Evolutionary conservation across 169 alveolate species (phyloP), one percentile per base, ranked within the genome.

Genomic region (Plasmodium relictum): DNA sequence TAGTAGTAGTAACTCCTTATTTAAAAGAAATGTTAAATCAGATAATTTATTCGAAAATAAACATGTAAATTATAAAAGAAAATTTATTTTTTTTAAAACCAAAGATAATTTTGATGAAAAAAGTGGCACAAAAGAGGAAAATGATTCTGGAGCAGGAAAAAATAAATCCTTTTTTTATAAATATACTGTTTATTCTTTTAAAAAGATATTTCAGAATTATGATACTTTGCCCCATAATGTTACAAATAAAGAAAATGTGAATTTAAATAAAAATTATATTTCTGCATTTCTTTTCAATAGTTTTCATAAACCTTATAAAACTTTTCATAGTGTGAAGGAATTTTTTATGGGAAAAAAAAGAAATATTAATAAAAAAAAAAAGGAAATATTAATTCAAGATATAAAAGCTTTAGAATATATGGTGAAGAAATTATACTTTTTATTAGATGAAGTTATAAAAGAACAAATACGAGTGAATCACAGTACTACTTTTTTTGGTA

Each of bases 331-430:
- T 54, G 89, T 76, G 14, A 76, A 76, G 37, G 78, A 76, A n/a
- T 76, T 76, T 70, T 76, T 76, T 31, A 65, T 45, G 18, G 14
- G 89, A 63, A 63, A 63, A 24, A 63, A 66, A 14, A 16, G 26
- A 20, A 65, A 76, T 68, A 24, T 54, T n/a, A 76, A 76, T 24
- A 62, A 76, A 63, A 62, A 65, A 45, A 76, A 31, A 22, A 76
- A 76, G 31, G 78, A 76, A 44, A 52, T 76, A 2, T 54, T 76
- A 50, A 62, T 62, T 31, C 89, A 76, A 41, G 89, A 76, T 41
- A 76, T 76, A 3, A 76, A 76, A 68, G n/a, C 89, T 18, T 48
- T 76, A 63, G 89, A 76, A 65, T 76, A 63, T 63, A 76, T 76
- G 89, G 56, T 61, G 8, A 76, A 76, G 42, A 76, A 76, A 44